phyloP scores from a whole-genome alignment of 306 rosid species.

The Casuarina glauca region DNA sequence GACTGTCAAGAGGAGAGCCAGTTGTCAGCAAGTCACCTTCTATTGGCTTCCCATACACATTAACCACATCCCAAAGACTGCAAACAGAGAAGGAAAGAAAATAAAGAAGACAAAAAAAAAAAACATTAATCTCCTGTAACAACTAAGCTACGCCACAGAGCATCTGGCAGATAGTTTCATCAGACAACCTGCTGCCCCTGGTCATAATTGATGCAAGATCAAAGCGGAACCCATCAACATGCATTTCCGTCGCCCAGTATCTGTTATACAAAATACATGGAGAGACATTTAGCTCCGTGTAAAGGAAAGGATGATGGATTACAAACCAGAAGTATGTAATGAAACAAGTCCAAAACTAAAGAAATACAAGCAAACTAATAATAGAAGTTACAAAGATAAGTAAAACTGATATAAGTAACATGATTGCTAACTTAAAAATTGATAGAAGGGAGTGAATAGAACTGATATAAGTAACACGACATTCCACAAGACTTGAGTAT shows the following conservation, averaged over 20 bases:
- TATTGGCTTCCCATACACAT: conserved; percentile 71
- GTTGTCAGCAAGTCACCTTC: conserved; percentile 68
- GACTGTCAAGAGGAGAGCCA: conserved; percentile 81
- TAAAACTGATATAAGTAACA: not conserved
- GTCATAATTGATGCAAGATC: conserved; percentile 99
- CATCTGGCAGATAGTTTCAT: conserved; percentile 3
- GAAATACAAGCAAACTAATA: conserved; percentile 11
- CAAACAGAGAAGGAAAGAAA: conserved; percentile 33
- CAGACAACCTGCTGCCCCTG: conserved; percentile 82
- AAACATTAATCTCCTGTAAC: conserved; percentile 10
- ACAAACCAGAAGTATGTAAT: conserved; percentile 18
- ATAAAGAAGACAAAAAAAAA: conserved; percentile 33
- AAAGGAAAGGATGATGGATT: conserved; percentile 13
- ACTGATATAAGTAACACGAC: not conserved
- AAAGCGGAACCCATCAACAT: conserved; percentile 98
- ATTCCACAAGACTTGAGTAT: not conserved
- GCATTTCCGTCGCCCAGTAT: conserved; percentile 98
- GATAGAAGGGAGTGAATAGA: not conserved
- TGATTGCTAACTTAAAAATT: not conserved
- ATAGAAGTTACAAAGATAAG: not conserved
- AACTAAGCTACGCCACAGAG: conserved; percentile 20
- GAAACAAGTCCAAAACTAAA: conserved; percentile 8
- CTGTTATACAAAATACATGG: conserved; percentile 44
- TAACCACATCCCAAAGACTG: conserved; percentile 84
- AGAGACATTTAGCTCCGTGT: conserved; percentile 29